phyloP scores from a whole-genome alignment of 352 stramenopile species.

The Thraustochytrium striatum region DNA sequence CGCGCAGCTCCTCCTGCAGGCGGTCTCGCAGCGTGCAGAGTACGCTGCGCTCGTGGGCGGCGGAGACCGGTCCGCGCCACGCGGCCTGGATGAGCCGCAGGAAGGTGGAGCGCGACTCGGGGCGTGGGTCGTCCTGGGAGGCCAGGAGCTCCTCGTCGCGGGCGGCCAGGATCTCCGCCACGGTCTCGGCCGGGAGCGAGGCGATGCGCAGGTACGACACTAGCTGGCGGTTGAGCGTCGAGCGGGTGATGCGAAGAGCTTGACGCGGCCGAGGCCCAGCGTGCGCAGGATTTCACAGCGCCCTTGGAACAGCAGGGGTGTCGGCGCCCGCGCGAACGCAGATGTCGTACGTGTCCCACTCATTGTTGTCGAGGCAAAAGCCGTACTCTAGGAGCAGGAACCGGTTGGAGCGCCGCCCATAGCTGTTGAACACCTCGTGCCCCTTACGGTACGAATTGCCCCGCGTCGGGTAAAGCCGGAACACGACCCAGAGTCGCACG shows the following conservation, averaged over 20 bases:
- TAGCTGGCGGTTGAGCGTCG: not conserved
- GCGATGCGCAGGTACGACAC: conserved; percentile 15
- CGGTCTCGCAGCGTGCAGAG: too few relatives aligned
- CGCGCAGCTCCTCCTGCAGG: too few relatives aligned
- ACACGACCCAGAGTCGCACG: conserved; percentile 57
- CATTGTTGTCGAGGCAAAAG: conserved; percentile 78
- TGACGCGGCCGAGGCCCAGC: not conserved
- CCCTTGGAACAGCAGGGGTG: not conserved
- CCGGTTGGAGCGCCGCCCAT: conserved; percentile 74
- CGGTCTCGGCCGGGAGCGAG: not conserved
- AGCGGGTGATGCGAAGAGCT: not conserved
- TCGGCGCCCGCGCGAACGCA: not conserved
- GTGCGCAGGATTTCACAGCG: not conserved
- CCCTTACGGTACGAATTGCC: conserved; percentile 62
- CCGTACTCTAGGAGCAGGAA: conserved; percentile 84
- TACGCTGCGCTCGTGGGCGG: too few relatives aligned
- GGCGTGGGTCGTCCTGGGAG: too few relatives aligned
- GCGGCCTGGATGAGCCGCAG: too few relatives aligned
- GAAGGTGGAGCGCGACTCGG: too few relatives aligned
- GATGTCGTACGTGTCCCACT: conserved; percentile 63
- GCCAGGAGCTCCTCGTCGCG: too few relatives aligned
- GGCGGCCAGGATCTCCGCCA: not conserved
- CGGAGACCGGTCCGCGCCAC: too few relatives aligned
- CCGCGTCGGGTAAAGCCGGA: conserved; percentile 65
- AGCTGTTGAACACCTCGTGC: conserved; percentile 82